Evolutionary conservation across 2,329 filamentous ascomycete genomes (phyloP).

Genomic region (Eurotiales sp.): DNA sequence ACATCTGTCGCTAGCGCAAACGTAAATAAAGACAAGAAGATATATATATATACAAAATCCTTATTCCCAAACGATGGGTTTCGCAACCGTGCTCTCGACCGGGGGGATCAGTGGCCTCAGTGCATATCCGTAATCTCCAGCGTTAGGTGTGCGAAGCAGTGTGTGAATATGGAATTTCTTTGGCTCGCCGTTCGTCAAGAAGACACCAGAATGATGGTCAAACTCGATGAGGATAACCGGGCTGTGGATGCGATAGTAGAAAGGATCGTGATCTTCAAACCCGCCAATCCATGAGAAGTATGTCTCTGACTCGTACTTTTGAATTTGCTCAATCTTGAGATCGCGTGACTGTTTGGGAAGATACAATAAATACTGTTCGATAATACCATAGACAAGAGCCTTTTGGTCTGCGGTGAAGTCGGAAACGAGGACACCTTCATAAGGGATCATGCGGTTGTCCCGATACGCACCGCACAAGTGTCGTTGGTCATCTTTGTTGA

Average conservation of each 20-base stretch:
- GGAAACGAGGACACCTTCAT: conserved; percentile 61
- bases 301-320: conserved; percentile 61
- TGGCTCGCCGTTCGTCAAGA: conserved; percentile 67
- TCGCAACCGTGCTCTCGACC: conserved; percentile 34
- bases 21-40: not conserved
- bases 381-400: conserved; percentile 54
- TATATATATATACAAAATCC: not conserved
- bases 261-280: conserved; percentile 63
- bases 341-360: conserved; percentile 56
- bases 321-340: conserved; percentile 54
- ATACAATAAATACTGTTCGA: conserved; percentile 65
- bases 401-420: conserved; percentile 46
- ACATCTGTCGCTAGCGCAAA: no score
- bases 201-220: conserved; percentile 76
- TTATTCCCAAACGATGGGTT: conserved; percentile 32
- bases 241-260: conserved; percentile 75
- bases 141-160: conserved; percentile 67
- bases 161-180: conserved; percentile 79
- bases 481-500: conserved; percentile 78
- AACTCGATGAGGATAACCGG: conserved; percentile 73
- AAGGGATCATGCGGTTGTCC: conserved; percentile 73
- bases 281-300: conserved; percentile 76
- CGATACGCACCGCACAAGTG: conserved; percentile 74
- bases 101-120: conserved; percentile 37
- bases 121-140: conserved; percentile 68